Base-by-base conservation (phyloP, 768 basidiomycete species). In the Tulasnella sp. region DNA sequence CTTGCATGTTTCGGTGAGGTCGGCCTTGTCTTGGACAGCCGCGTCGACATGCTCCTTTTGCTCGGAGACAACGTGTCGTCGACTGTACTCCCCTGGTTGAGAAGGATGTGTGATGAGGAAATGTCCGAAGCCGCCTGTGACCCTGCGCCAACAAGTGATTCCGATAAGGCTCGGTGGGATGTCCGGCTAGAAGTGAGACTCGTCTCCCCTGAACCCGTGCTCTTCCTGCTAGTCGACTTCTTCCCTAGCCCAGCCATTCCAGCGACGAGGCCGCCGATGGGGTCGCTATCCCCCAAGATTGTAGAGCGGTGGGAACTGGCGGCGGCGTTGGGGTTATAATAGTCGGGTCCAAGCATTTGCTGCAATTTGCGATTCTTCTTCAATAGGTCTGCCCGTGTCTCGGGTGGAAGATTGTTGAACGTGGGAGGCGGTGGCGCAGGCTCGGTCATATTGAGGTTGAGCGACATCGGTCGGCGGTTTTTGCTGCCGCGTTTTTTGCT, bases 301-400 rank as follows among this genome's bases (percentile, higher is more conserved):
- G 55, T 35, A 0, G 40, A 0, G 32, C 77, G 69, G 44, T 77
- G 77, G 11, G 70, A 26, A 16, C 32, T 16, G 4, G 29, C 23
- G n/a, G 15, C 20, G 37, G n/a, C 39, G 26, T 26, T 73, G 11
- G 69, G 20, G 26, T 70, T 71, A 51, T 76, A 76, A 37, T 71
- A 77, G 29, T 77, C 77, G n/a, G 44, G 29, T 57, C 93, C 93
- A 76, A 95, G 91, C n/a, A 95, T 85, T 80, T 91, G 90, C n/a
- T 91, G 87, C 71, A 95, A 88, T 83, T 95, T 95, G 81, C 91
- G 90, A 73, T 90, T 89, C 81, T 91, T 91, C 75, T 89, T 87
- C 42, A 95, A 86, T 77, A 91, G 89, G 73, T 92, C 92, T 0
- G 91, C 88, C 40, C 93, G 92, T 80, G 92, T 90, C 15, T 87